phyloP scores from a whole-genome alignment of 495 filamentous ascomycete genomes.

The Aspergillus wentii region DNA sequence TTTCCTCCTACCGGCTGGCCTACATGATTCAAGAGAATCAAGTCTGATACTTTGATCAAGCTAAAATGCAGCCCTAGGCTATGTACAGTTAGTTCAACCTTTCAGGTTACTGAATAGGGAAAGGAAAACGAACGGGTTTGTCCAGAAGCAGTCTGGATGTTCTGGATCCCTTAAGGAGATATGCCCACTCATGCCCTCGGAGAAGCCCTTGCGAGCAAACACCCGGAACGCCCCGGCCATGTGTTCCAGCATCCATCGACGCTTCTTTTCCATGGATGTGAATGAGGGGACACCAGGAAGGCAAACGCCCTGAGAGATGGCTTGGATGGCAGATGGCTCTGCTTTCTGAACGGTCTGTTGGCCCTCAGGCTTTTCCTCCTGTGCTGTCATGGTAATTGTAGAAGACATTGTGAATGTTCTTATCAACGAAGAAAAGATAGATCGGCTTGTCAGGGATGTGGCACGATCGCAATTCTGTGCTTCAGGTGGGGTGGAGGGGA shows the following conservation, averaged over 20 bases:
- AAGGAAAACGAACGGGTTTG: slow-evolving; percentile 11
- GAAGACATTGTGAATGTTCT: not conserved
- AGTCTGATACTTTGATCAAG: slow-evolving; percentile 22
- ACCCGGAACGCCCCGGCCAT: slow-evolving; percentile 35
- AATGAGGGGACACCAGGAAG: slow-evolving; percentile 26
- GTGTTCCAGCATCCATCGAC: slow-evolving; percentile 49
- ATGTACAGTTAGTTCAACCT: not conserved
- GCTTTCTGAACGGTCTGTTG: not conserved
- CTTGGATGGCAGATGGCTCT: slow-evolving; percentile 1
- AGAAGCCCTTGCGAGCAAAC: slow-evolving; percentile 23
- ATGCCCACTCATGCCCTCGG: slow-evolving; percentile 28
- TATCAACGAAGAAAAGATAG: too few species aligned
- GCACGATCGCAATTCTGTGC: too few species aligned
- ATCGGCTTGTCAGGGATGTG: too few species aligned
- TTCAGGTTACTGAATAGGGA: not conserved
- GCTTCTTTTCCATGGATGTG: slow-evolving; percentile 28
- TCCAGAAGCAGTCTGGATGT: slow-evolving; percentile 16
- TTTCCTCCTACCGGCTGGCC: slow-evolving; percentile 34
- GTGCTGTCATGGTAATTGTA: not conserved
- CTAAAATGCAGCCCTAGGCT: slow-evolving; percentile 24
- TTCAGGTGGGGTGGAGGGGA: too few species aligned
- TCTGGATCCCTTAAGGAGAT: slow-evolving; percentile 29
- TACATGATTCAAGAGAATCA: slow-evolving; percentile 19
- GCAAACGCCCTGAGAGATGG: slow-evolving; percentile 10
- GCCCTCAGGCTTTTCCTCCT: too few species aligned